Evolutionary conservation across 2,329 filamentous ascomycete species (phyloP), one percentile per base, ranked within the genome.

Genomic region (Nigrospora osmanthi): DNA sequence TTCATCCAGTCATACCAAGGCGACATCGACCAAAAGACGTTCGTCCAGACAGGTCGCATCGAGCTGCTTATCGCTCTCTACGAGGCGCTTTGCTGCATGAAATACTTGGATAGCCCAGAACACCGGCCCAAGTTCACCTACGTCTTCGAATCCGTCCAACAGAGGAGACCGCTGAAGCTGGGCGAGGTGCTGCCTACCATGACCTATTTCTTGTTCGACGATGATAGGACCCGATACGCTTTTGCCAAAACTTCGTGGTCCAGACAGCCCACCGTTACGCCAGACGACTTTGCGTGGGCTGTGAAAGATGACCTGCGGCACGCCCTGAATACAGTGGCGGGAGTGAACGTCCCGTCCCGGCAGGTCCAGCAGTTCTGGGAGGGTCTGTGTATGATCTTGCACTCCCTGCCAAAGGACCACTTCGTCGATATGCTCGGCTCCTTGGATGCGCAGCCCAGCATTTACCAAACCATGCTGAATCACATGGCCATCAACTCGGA

Each of bases 281-380:
- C 76, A 11, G 74, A 81, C 33, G 86, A 93, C 52, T 97, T 95
- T 59, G 87, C 95, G 37, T 94, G 87, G 84, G 87, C 87, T 11
- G 81, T 96, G 35, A 82, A 83, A 50, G 83, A 87, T 49, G 81
- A 83, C 32, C 71, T 97, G 15, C 69, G 81, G 34, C 71, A 76
- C 45, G 82, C 81, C 9, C 80, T 95, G 47, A 68, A 75, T 41
- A 72, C 76, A 28, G 80, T 85, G 47, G 74, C 71, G 44, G 76
- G 76, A 17, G 62, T 71, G 14, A 61, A 64, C 42, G 56, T 64
- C 38, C 56, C 59, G 49, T 63, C 48, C 53, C 51, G 54, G 4
- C 65, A 73, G 45, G 76, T 95, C 4, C 75, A 83, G 52, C 74
- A 77, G 30, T 89, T 95, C 55, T 97, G 91, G 91, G 73, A 78